Base-by-base conservation (phyloP, 768 basidiomycete genomes). In the Mycena olivaceomarginata region DNA sequence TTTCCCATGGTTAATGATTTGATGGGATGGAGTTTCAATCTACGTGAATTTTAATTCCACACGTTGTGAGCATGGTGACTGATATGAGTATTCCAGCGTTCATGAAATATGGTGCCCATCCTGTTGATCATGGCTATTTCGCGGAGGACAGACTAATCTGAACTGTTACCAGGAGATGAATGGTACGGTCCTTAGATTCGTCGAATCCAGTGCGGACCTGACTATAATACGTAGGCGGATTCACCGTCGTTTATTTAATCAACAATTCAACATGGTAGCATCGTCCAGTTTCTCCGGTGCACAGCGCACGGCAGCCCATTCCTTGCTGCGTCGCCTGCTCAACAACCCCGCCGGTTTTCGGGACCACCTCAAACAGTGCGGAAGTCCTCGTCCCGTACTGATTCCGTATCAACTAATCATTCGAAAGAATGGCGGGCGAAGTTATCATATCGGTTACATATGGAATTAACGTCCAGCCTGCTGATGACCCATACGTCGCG, bases 401-500 rank as follows among this genome's bases (percentile, higher is more conserved):
- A 43, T 66, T 57, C 39, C 60, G 9, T n/a, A 18, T 37, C 16
- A 53, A 57, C n/a, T 53, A 5, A 16, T 18, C 40, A 40, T 46
- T 53, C 45, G 22, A 25, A 57, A 77, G 79, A 67, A 76, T 81
- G 53, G 75, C 82, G 20, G 85, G 84, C 16, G 84, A 83, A 7
- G 80, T 84, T 12, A 83, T 85, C 2, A 74, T 86, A 9, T 77
- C 80, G 0, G 53, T 85, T 12, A 80, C 85, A 1, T 84, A 86
- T 74, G 85, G 85, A 3, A 81, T 85, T 57, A 69, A 82, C 45
- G 77, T 84, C 39, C 77, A 82, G 56, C 79, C 82, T 18, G 77
- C 67, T 20, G 75, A 85, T 39, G 86, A 87, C 67, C 85, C 84
- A 3, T 85, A 83, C 67, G 81, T 87, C 46, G 66, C 79, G 6